Evolutionary conservation across 2,329 filamentous ascomycete genomes (phyloP).

Genomic region (Parasarocladium wereldwijsianum): DNA sequence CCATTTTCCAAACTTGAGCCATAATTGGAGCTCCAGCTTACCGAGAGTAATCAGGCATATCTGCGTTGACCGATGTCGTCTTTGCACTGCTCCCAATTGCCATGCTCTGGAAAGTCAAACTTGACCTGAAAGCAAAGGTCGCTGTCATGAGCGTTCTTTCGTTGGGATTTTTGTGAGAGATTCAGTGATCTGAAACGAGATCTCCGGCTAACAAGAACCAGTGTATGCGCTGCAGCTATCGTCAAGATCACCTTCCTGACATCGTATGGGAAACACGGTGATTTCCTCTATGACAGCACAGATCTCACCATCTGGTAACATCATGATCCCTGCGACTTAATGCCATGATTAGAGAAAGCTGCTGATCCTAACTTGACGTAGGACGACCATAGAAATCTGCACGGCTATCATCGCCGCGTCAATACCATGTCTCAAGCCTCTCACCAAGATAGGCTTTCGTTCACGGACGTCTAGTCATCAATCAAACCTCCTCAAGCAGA

Average conservation of each 20-base stretch:
- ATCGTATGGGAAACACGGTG: conserved; percentile 22
- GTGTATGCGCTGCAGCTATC: conserved; percentile 23
- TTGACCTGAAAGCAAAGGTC: conserved; percentile 23
- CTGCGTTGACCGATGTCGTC: conserved; percentile 1
- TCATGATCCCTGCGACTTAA: conserved; percentile 23
- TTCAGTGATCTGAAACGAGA: not conserved
- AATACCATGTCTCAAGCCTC: conserved; percentile 13
- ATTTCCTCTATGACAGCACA: conserved; percentile 16
- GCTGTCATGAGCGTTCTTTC: conserved; percentile 25
- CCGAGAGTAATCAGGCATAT: not conserved
- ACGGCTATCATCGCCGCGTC: conserved; percentile 14
- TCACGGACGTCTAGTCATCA: too few species aligned
- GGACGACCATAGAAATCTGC: conserved; percentile 14
- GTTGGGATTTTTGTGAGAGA: conserved; percentile 23
- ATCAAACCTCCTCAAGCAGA: too few species aligned
- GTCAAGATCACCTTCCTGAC: conserved; percentile 24
- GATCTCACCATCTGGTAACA: conserved; percentile 25
- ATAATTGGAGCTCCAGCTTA: too few species aligned
- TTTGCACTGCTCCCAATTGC: conserved; percentile 15
- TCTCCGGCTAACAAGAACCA: not conserved
- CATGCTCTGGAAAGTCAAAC: conserved; percentile 23
- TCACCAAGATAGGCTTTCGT: too few species aligned
- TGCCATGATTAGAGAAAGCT: not conserved
- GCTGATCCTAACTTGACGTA: conserved; percentile 2
- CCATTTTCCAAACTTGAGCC: not conserved